These are phyloP conservation scores for Rhodotorula paludigena DNA, from an alignment of 768 basidiomycete species.

Conservation along the genomic window DNA sequence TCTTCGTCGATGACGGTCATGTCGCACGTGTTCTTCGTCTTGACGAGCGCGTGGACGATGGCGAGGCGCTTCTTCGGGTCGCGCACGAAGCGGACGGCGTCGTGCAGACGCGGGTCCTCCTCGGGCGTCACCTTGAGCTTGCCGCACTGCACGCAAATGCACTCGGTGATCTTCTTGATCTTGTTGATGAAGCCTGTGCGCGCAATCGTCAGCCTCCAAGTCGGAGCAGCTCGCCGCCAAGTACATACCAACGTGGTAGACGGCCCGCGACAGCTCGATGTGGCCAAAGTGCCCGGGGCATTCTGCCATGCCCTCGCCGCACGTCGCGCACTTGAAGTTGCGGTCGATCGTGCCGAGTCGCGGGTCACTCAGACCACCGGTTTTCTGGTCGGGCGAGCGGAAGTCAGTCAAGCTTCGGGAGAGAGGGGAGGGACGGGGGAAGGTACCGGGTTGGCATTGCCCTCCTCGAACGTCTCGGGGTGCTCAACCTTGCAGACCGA, in stretches of 20 bases:
- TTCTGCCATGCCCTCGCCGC: constrained; percentile 99
- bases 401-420: no score
- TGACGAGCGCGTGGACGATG: constrained; percentile 40
- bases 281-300: constrained; percentile 99
- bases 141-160: constrained; percentile 97
- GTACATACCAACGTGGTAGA: constrained; percentile 84
- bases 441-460: constrained; percentile 78
- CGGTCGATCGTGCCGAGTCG: constrained; percentile 96
- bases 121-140: constrained; percentile 78
- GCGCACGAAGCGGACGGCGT: constrained; percentile 40
- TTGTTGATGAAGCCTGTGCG: constrained; percentile 83
- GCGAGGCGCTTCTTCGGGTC: constrained; percentile 43
- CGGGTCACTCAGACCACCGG: constrained; percentile 93
- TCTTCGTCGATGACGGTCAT: constrained; percentile 84
- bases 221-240: not conserved
- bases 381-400: constrained; percentile 63
- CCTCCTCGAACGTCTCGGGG: constrained; percentile 97
- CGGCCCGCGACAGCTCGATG: constrained; percentile 92
- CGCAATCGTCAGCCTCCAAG: not conserved
- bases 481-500: constrained; percentile 98
- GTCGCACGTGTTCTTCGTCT: constrained; percentile 77
- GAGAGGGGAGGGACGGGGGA: not conserved
- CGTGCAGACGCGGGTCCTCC: constrained; percentile 36
- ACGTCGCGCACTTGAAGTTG: constrained; percentile 98
- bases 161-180: constrained; percentile 99